Base-by-base conservation (phyloP, 2,329 filamentous ascomycete genomes). In the Nectriaceae sp. region DNA sequence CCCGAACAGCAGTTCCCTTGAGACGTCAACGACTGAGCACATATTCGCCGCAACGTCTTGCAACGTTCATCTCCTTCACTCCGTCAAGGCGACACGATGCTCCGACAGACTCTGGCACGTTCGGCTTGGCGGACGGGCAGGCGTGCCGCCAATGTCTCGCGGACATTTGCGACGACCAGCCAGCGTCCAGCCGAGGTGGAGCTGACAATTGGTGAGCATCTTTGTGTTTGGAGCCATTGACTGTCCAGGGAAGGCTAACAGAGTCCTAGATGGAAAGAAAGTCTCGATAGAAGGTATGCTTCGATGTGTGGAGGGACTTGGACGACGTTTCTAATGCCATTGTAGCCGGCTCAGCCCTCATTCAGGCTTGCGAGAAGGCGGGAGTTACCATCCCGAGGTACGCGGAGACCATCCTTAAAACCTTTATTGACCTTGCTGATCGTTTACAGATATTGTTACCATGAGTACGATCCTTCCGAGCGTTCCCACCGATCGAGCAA, bases 331-430 rank as follows among this genome's bases (percentile, higher is more conserved):
- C 69, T 78, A 65, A 78, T 69, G 46, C 51, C 42, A 63, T 60
- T 65, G 71, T 70, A 96, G 93, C 93, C 75, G 93, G 93, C 60
- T 94, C 94, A 64, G 93, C 94, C 67, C 83, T 99, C 65, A 99
- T 99, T 71, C 94, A 99, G 78, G 94, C 94, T 69, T 99, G 94
- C 79, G 94, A 99, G 77, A 97, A 99, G 79, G 94, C 93, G 58
- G 94, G 94, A 67, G 83, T 80, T 59, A 94, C 88, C 54, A 81
- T 97, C 67, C 93, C 93, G 62, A 91, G 88, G 88, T 89, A 75
- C 64, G 78, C 67, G 37, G 22, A 57, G 47, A 46, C 33, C 49
- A 41, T 13, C 19, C 39, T 36, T 21, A 40, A 43, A 36, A 47
- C 44, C 37, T 53, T 46, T 42, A 47, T 61, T 66, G 56, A 64